A percentile compares a stretch with the other conserved stretches of the same genome.
These are phyloP conservation scores for Quercus ilex DNA, from an alignment of 306 rosid genomes.

Conservation along the genomic window DNA sequence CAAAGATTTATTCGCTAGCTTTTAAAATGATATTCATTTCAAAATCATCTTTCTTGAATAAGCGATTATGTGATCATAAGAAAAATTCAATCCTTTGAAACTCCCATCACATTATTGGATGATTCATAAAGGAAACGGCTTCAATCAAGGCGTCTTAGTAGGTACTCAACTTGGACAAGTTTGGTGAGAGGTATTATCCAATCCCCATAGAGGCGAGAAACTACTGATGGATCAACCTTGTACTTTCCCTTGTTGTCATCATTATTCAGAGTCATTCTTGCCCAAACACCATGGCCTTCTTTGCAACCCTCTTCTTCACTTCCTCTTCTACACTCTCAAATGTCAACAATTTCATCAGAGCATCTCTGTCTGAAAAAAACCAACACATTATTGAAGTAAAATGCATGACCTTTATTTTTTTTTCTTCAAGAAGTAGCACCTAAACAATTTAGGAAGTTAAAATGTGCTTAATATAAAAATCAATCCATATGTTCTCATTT, in stretches of 20 bases:
- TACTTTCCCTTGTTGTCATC: constrained; percentile 6
- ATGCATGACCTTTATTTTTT: neutral
- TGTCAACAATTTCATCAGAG: constrained; percentile 83
- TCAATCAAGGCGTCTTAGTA: constrained; percentile 64
- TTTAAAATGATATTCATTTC: neutral
- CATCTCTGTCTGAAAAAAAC: constrained; percentile 48
- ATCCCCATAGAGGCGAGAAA: constrained; percentile 50
- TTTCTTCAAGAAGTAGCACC: neutral
- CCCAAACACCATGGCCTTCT: constrained; percentile 72
- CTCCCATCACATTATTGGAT: no score
- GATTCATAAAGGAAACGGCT: neutral
- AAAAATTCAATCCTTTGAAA: neutral
- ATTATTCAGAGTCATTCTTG: constrained; percentile 43
- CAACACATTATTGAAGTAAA: neutral
- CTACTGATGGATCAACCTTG: constrained; percentile 65
- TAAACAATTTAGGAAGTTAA: neutral
- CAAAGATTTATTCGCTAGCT: neutral
- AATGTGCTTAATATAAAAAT: neutral
- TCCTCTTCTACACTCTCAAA: constrained; percentile 58
- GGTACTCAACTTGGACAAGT: constrained; percentile 80
- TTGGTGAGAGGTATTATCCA: constrained; percentile 93
- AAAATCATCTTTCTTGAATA: neutral
- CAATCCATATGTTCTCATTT: no score
- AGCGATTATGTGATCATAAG: neutral
- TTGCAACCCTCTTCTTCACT: constrained; percentile 78